A percentile compares a stretch with the other conserved stretches of the same genome.
phyloP scores from a whole-genome alignment of 306 rosid species.

The Quercus berberidifolia region DNA sequence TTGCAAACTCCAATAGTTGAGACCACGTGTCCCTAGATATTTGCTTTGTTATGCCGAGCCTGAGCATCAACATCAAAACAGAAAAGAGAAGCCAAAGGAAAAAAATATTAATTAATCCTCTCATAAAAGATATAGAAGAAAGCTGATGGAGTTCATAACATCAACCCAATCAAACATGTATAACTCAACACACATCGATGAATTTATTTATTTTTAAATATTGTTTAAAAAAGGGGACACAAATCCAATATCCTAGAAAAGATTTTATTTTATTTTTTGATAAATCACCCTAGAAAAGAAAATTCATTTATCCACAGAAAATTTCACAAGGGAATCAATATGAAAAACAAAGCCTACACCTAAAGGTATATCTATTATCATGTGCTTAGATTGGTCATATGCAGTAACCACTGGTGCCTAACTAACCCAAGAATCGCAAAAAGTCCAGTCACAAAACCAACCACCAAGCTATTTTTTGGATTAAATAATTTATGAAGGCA shows the following conservation, averaged over 20 bases:
- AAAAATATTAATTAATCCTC: not conserved
- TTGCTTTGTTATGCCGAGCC: conserved; percentile 97
- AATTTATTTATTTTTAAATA: not conserved
- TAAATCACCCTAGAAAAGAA: not conserved
- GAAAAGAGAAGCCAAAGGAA: conserved; percentile 4
- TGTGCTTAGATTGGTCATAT: not conserved
- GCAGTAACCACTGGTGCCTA: not conserved
- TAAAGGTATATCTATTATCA: not conserved
- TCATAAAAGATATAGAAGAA: not conserved
- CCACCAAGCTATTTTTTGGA: too few relatives aligned
- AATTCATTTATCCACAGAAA: not conserved
- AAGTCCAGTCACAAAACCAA: too few relatives aligned
- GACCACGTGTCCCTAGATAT: conserved; percentile 98
- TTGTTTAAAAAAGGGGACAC: not conserved
- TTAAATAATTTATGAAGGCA: too few relatives aligned
- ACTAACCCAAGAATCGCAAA: too few relatives aligned
- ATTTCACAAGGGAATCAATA: not conserved
- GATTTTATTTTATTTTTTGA: too few relatives aligned
- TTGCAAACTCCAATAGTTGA: conserved; percentile 96
- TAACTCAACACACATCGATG: too few relatives aligned
- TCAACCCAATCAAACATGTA: not conserved
- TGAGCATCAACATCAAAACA: conserved; percentile 28
- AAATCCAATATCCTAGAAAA: not conserved
- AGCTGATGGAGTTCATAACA: not conserved
- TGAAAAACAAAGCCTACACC: not conserved